Evolutionary conservation across 2,329 filamentous ascomycete genomes (phyloP).

Genomic region (Venturia pyrina): DNA sequence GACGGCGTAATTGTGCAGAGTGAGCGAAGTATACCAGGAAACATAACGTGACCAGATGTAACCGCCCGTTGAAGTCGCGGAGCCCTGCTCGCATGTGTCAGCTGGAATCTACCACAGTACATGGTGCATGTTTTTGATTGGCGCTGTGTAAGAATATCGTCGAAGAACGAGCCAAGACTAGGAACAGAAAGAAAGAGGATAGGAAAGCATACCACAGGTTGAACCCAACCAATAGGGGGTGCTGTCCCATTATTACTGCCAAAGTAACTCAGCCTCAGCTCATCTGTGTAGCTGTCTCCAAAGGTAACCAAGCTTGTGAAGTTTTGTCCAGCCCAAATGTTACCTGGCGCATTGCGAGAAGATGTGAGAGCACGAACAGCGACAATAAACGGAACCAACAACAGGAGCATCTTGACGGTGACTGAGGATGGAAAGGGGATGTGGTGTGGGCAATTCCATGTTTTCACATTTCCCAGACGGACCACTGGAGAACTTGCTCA

Average conservation of each 20-base stretch:
- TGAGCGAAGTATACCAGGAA: constrained; percentile 46
- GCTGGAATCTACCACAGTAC: not conserved
- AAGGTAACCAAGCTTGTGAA: constrained; percentile 60
- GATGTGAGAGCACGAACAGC: not conserved
- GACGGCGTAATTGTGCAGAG: constrained; percentile 55
- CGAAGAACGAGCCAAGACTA: not conserved
- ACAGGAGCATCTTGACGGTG: not conserved
- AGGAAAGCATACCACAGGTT: constrained; percentile 31
- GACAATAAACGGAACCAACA: not conserved
- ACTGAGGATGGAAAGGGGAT: not conserved
- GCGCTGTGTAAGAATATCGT: too few relatives aligned
- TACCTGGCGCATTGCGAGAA: not conserved
- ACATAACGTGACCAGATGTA: constrained; percentile 60
- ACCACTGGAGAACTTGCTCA: too few relatives aligned
- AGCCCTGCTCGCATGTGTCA: constrained; percentile 23
- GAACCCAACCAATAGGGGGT: constrained; percentile 52
- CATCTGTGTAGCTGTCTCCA: constrained; percentile 69
- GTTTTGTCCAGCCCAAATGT: constrained; percentile 13
- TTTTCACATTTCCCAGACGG: too few relatives aligned
- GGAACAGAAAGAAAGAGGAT: not conserved
- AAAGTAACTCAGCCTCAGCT: constrained; percentile 57
- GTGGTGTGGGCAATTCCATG: too few relatives aligned
- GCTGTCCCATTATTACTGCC: constrained; percentile 44
- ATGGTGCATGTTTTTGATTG: not conserved
- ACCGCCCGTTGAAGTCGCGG: constrained; percentile 53